Base-by-base conservation (phyloP, 768 basidiomycete species). In the Boletales sp. region DNA sequence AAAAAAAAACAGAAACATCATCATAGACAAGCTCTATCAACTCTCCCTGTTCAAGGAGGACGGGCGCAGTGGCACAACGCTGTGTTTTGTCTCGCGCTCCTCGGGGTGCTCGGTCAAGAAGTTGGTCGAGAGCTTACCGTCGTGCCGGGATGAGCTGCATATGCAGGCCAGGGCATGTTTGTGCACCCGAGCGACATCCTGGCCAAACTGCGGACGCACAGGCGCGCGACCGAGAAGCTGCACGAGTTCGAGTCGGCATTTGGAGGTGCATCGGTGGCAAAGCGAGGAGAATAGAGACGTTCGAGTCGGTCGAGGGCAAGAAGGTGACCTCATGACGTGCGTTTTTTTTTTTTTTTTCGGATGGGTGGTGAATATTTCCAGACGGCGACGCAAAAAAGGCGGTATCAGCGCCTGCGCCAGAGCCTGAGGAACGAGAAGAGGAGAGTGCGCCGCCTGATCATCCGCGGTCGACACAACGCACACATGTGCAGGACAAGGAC, bases 11-110 rank as follows among this genome's bases (percentile, higher is more conserved):
- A 95, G 98, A 70, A 87, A 81, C 61, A 91, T 98, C 54, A 28
- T 28, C 90, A 5, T 97, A 46, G 94, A 99, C 61, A 99, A 97
- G 65, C 83, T 99, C 2, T 99, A 96, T 62, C 93, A 96, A 61
- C 83, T 94, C 8, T 97, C 98, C 84, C 79, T 88, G 21, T 74
- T 91, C 4, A 83, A 87, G 0, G 87, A 89, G 37, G 92, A 94
- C 31, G 81, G 90, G 13, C 81, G 95, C 21, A 25, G 21, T 25
- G 21, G 21, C 21, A 5, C 21, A 5, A 25, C 21, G 21, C 21
- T 5, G 21, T 5, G 21, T 25, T 25, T 25, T 99, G 95, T 65
- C 73, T 99, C 4, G 21, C 5, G 5, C 21, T 5, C 3, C 21
- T 25, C 21, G 21, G 21, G 5, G 21, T 25, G 21, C 5, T 25